A percentile compares a stretch with the other conserved stretches of the same genome.
These are phyloP conservation scores for Chaetomiaceae sp. DNA, from an alignment of 2,329 filamentous ascomycete genomes.

Conservation along the genomic window DNA sequence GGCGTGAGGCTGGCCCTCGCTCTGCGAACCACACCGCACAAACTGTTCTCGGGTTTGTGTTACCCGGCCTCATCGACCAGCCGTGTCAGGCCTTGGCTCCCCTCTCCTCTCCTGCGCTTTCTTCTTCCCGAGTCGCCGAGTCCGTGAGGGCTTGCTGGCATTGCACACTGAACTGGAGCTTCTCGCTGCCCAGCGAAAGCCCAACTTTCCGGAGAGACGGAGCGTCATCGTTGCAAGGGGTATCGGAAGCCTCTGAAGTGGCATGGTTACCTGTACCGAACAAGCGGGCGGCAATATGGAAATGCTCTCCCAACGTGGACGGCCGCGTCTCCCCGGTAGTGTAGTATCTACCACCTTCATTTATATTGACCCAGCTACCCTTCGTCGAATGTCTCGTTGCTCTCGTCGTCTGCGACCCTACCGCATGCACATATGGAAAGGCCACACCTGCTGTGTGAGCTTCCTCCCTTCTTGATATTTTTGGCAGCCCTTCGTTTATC, in stretches of 20 bases:
- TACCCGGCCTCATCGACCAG: constrained; percentile 9
- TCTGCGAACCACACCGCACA: background rate
- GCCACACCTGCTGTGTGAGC: constrained; percentile 11
- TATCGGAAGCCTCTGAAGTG: background rate
- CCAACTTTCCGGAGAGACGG: background rate
- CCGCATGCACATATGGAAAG: constrained; percentile 15
- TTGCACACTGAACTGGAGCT: background rate
- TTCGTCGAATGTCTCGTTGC: constrained; percentile 14
- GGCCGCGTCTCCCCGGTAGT: constrained; percentile 15
- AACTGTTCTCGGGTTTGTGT: constrained; percentile 21
- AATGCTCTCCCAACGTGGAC: constrained; percentile 6
- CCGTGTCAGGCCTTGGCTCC: background rate
- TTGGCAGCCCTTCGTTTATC: constrained; percentile 12
- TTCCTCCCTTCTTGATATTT: constrained; percentile 12
- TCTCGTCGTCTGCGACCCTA: constrained; percentile 22
- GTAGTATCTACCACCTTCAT: constrained; percentile 22
- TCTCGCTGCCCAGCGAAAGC: background rate
- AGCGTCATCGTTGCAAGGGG: background rate
- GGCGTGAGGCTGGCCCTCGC: constrained; percentile 10
- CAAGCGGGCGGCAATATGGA: constrained; percentile 19
- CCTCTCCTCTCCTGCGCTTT: too few species aligned
- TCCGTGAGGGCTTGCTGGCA: background rate
- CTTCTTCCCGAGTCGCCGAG: too few species aligned
- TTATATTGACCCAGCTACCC: constrained; percentile 21
- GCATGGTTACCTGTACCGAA: constrained; percentile 6